Evolutionary conservation across 805 yeast species (phyloP), one percentile per base, ranked within the genome.

Genomic region (Zygotorulaspora sp.): DNA sequence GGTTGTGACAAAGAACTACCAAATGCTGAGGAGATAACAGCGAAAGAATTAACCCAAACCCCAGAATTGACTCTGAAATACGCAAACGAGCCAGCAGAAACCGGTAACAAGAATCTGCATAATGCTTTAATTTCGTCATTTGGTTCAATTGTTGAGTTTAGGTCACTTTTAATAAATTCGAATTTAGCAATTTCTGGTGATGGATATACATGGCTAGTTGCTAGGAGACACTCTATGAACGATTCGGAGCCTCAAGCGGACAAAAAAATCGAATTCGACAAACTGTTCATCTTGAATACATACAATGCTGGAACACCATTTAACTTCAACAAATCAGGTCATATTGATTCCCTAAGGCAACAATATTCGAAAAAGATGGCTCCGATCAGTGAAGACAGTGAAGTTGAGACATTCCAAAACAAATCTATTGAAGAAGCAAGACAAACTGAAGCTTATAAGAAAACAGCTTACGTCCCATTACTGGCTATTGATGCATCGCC

Each of bases 191-290:
- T 87, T 44, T 77, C 81, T 44, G 97, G 97, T 35, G 90, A 86
- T 61, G 98, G 98, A 3, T 79, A 73, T 62, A 83, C 89, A 8
- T 92, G 97, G 92, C 67, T 92, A 13, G 80, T 88, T 15, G 94
- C 90, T 7, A 63, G 69, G 43, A 55, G 58, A 38, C 31, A 35
- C 11, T 26, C 35, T 13, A 29, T 31, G 2, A 33, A 34, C 13
- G 47, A 48, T n/a, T 40, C 32, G 21, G 47, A 34, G 18, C 30
- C 45, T 18, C 38, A 40, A 30, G 22, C 40, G 6, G 33, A 47
- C 7, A 35, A 32, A 8, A 44, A 45, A 14, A 49, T 58, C 26
- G 55, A 50, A 32, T 68, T 52, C 41, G 75, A 74, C 40, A 65
- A 71, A 21, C 69, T 92, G 51, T 79, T 77, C 35, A 67, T 92